Base-by-base conservation (phyloP, 2,329 filamentous ascomycete species). In the Purpureocillium takamizusanense region DNA sequence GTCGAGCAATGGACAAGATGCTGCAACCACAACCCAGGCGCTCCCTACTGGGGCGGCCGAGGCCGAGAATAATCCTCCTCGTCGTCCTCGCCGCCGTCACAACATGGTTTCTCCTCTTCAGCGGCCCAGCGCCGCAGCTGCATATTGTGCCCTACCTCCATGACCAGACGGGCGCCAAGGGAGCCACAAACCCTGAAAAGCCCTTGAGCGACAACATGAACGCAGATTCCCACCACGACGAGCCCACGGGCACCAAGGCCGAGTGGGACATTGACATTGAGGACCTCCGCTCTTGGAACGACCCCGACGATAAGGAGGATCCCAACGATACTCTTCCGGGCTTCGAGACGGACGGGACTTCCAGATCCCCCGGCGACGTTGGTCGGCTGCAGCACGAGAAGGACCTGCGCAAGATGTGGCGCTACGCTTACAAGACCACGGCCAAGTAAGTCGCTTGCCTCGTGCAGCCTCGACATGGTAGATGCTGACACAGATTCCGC, bases 61-160 rank as follows among this genome's bases (percentile, higher is more conserved):
- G 66, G 42, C 63, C 66, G 38, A 65, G 60, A 50, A 56, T 61
- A 30, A 45, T 72, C 23, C 45, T 70, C 9, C 46, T 70, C 28
- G 51, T 69, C 17, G 53, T 55, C 25, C 41, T 69, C 16, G 62
- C 61, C 23, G 50, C 60, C 28, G 46, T 63, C 15, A 56, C 61
- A n/a, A 56, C 66, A 27, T 72, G 69, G 47, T 66, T 62, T 48
- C 45, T 70, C 32, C 44, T 69, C 15, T 59, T 68, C 40, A 62
- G 59, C 42, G 55, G 54, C 15, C 55, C 61, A 12, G 43, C 50
- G 12, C 49, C 55, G 9, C 51, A 47, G 16, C 51, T 62, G 30
- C 60, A 53, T 35, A 56, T 62, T 16, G 61, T 64, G 9, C 60
- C 59, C 2, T 57, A 56, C 39, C 42, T 47, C 12, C 42, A 43